Evolutionary conservation across 371 early-diverging fungal species (phyloP).

Genomic region (Syncephalastrum sp.): DNA sequence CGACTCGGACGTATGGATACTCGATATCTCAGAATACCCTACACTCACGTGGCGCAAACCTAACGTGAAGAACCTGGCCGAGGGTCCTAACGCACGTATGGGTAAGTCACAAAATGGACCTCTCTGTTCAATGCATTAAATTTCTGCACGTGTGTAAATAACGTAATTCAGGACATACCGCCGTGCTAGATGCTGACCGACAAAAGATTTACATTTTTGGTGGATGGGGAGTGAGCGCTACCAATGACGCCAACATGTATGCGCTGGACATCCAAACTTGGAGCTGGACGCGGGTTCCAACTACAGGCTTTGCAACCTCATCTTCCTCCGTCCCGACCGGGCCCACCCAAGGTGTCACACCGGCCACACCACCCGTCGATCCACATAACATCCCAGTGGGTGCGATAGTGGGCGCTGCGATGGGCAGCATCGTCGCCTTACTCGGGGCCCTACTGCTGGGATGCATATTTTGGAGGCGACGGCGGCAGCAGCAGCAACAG

Average conservation of each 20-base stretch:
- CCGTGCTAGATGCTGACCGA: slow-evolving; percentile 24
- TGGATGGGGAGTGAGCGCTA: slow-evolving; percentile 29
- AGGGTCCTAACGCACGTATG: slow-evolving; percentile 43
- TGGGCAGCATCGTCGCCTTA: slow-evolving; percentile 22
- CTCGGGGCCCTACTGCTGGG: slow-evolving; percentile 5
- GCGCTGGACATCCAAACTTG: slow-evolving; percentile 18
- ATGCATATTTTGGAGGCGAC: slow-evolving; percentile 10
- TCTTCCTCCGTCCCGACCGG: not conserved
- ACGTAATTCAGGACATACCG: slow-evolving; percentile 29
- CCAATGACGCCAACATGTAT: slow-evolving; percentile 25
- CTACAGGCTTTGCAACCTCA: slow-evolving; percentile 11
- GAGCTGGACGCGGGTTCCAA: slow-evolving; percentile 23
- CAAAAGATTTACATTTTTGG: slow-evolving; percentile 28
- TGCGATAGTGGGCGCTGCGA: slow-evolving; percentile 22
- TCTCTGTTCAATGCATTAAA: not conserved
- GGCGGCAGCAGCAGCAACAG: slow-evolving; percentile 5
- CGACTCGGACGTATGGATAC: slow-evolving; percentile 46
- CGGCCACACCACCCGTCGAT: not conserved
- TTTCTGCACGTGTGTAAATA: not conserved
- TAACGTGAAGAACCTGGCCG: slow-evolving; percentile 20
- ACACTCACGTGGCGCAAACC: slow-evolving; percentile 30
- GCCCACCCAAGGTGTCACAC: no score
- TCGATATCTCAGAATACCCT: slow-evolving; percentile 41
- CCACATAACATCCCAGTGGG: slow-evolving; percentile 7
- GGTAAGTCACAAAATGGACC: slow-evolving; percentile 20